phyloP scores from a whole-genome alignment of 2,329 filamentous ascomycete species.

The Colletotrichum eleusines region DNA sequence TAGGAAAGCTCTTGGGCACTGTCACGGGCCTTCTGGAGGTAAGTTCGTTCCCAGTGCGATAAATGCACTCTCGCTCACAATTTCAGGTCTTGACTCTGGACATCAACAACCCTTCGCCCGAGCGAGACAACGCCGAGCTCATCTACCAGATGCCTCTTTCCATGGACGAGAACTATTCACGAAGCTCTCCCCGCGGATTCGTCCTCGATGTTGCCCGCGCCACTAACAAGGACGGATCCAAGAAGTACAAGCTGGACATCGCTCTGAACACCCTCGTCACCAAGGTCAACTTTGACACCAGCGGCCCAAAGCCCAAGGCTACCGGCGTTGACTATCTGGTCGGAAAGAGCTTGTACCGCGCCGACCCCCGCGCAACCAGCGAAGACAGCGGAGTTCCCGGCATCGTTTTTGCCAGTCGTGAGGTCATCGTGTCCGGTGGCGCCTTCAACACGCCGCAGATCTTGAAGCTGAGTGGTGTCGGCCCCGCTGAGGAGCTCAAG shows the following conservation, averaged over 20 bases:
- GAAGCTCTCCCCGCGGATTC: constrained; percentile 59
- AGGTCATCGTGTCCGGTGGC: constrained; percentile 63
- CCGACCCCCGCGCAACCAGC: constrained; percentile 53
- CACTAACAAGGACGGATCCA: neutral
- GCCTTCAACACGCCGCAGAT: constrained; percentile 64
- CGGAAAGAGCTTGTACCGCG: constrained; percentile 56
- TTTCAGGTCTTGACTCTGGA: neutral
- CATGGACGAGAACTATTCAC: constrained; percentile 56
- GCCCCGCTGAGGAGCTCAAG: constrained; percentile 56
- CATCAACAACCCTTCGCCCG: neutral
- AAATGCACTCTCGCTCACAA: neutral
- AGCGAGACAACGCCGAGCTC: constrained; percentile 7
- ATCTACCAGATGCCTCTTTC: constrained; percentile 58
- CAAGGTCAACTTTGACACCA: constrained; percentile 53
- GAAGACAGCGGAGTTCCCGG: constrained; percentile 22
- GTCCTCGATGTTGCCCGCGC: constrained; percentile 48
- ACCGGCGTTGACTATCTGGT: constrained; percentile 56
- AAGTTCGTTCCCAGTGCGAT: neutral
- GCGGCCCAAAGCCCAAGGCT: constrained; percentile 44
- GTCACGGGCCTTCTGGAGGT: neutral
- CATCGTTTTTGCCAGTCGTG: constrained; percentile 49
- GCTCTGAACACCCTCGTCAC: constrained; percentile 46
- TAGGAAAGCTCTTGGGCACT: neutral
- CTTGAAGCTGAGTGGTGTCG: constrained; percentile 64
- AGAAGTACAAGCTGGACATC: constrained; percentile 46